Evolutionary conservation across 441 rosid species (phyloP).

Genomic region (Populus hybrid): DNA sequence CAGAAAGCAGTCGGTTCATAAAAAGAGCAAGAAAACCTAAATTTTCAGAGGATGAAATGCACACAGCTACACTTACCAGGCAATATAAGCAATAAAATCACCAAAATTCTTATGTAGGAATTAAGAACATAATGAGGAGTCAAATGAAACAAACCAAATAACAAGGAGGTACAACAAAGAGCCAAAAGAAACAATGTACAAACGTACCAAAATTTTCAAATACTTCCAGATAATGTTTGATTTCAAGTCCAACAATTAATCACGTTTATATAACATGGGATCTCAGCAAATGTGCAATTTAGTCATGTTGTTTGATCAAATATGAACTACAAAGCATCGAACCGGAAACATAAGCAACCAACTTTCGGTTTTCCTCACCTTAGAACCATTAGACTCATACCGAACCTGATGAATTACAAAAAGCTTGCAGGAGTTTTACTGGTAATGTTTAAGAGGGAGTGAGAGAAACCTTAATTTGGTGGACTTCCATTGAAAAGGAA

Average conservation of each 20-base stretch:
- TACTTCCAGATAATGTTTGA: neutral
- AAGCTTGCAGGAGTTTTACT: neutral
- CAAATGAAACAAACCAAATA: neutral
- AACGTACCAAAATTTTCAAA: neutral
- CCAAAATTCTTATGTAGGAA: neutral
- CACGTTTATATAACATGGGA: neutral
- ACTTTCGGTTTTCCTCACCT: neutral
- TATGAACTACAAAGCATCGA: neutral
- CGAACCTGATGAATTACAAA: neutral
- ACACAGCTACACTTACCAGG: neutral
- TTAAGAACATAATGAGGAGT: neutral
- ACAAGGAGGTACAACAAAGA: neutral
- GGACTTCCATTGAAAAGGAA: slow-evolving; percentile 89
- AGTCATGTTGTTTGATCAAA: neutral
- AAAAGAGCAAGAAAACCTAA: slow-evolving; percentile 1
- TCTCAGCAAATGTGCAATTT: neutral
- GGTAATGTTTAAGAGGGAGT: neutral
- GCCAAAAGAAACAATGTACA: neutral
- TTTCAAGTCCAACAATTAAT: neutral
- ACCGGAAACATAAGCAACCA: neutral
- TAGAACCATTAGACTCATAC: neutral
- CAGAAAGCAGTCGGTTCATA: neutral
- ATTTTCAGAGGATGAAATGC: neutral
- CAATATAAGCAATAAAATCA: neutral
- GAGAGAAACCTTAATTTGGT: slow-evolving; percentile 81